phyloP scores from a whole-genome alignment of 345 rosid species.

The Bruguiera sexangula region DNA sequence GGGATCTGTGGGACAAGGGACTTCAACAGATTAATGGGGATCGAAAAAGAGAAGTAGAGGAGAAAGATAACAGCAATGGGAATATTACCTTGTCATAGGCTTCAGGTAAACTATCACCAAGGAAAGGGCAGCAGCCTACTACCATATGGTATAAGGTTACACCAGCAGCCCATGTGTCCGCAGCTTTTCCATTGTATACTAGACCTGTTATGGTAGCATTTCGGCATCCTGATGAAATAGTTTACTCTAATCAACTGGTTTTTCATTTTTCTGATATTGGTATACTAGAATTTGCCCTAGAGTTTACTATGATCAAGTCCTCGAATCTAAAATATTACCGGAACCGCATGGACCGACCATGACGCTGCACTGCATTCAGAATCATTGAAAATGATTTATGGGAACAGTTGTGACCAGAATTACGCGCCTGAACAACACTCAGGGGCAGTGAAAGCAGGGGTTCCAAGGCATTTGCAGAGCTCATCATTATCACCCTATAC shows the following conservation, averaged over 20 bases:
- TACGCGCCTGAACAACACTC: background rate
- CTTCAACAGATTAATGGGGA: background rate
- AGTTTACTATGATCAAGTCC: too few species aligned
- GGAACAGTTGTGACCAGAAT: background rate
- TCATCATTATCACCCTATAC: background rate
- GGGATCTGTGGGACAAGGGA: background rate
- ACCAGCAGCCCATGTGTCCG: constrained; percentile 18
- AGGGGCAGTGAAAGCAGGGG: constrained; percentile 2
- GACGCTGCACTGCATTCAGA: background rate
- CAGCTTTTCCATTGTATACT: background rate
- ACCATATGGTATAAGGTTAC: constrained; percentile 14
- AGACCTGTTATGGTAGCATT: background rate
- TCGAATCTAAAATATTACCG: background rate
- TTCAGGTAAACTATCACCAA: constrained; percentile 12
- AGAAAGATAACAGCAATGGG: background rate
- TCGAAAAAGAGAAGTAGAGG: background rate
- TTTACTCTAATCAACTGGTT: too few species aligned
- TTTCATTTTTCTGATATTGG: too few species aligned
- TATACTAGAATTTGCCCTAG: too few species aligned
- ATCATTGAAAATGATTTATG: background rate
- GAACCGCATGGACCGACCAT: background rate
- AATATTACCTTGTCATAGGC: background rate
- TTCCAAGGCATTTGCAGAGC: background rate
- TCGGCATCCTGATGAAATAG: background rate
- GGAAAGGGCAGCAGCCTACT: constrained; percentile 11